These are phyloP conservation scores for Fusarium sp. DNA, from an alignment of 2,329 filamentous ascomycete species.

Conservation along the genomic window DNA sequence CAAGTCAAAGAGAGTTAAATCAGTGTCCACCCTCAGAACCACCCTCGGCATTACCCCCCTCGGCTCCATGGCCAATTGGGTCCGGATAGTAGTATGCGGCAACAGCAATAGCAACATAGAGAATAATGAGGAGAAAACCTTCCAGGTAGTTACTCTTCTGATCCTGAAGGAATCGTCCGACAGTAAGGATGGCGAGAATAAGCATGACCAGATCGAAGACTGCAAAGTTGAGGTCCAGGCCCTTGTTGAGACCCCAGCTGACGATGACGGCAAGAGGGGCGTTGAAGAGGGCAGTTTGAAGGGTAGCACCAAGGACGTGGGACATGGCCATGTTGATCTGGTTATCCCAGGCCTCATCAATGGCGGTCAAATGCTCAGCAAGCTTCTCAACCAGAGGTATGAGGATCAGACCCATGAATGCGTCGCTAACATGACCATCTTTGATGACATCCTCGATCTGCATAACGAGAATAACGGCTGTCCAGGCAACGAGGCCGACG, in stretches of 20 bases:
- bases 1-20: background rate
- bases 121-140: slow-evolving; percentile 80
- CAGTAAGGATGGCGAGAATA: slow-evolving; percentile 84
- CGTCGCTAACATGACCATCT: slow-evolving; percentile 58
- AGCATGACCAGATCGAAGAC: slow-evolving; percentile 86
- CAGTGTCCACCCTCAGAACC: slow-evolving; percentile 25
- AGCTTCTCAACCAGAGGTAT: slow-evolving; percentile 87
- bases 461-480: slow-evolving; percentile 78
- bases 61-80: slow-evolving; percentile 35
- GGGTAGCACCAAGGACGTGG: slow-evolving; percentile 86
- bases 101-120: slow-evolving; percentile 70
- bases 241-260: slow-evolving; percentile 78
- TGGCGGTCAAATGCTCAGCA: slow-evolving; percentile 84
- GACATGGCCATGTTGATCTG: slow-evolving; percentile 87
- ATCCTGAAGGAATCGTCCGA: slow-evolving; percentile 88
- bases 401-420: slow-evolving; percentile 77
- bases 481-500: slow-evolving; percentile 76
- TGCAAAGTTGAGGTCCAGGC: slow-evolving; percentile 86
- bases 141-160: slow-evolving; percentile 93
- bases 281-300: slow-evolving; percentile 91
- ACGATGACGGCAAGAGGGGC: slow-evolving; percentile 85
- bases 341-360: slow-evolving; percentile 87
- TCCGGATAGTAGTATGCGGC: slow-evolving; percentile 69
- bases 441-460: slow-evolving; percentile 72
- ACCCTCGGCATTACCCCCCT: background rate